phyloP scores from a whole-genome alignment of 2,329 filamentous ascomycete species.

The Esteya vermicola region DNA sequence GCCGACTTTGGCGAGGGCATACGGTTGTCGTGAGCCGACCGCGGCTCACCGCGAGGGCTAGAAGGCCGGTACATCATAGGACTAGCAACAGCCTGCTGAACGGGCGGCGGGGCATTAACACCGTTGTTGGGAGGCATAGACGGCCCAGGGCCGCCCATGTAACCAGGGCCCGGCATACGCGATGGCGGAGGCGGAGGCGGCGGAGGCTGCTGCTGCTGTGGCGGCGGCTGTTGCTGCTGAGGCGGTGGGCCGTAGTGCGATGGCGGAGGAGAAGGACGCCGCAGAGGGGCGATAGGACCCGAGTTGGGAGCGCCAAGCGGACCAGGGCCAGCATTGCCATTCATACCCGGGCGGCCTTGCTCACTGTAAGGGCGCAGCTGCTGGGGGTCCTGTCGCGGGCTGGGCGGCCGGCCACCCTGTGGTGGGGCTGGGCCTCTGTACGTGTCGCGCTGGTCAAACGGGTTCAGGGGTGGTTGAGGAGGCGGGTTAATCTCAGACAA shows the following conservation, averaged over 20 bases:
- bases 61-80: constrained; percentile 53
- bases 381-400: constrained; percentile 58
- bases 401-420: constrained; percentile 58
- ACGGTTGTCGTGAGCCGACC: constrained; percentile 68
- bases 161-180: constrained; percentile 46
- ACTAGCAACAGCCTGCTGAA: constrained; percentile 35
- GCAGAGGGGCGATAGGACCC: constrained; percentile 28
- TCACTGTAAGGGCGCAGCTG: constrained; percentile 59
- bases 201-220: constrained; percentile 39
- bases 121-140: constrained; percentile 24
- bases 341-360: constrained; percentile 32
- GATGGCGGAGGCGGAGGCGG: constrained; percentile 22
- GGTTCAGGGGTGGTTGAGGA: constrained; percentile 64
- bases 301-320: constrained; percentile 51
- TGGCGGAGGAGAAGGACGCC: constrained; percentile 38
- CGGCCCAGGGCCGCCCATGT: constrained; percentile 35
- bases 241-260: constrained; percentile 40
- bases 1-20: constrained; percentile 84
- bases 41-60: constrained; percentile 72
- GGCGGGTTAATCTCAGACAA: constrained; percentile 68
- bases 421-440: constrained; percentile 45
- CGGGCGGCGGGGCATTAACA: constrained; percentile 33
- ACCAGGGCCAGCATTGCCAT: constrained; percentile 12
- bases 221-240: constrained; percentile 25
- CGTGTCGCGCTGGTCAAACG: constrained; percentile 64